Conservation (phyloP, 768 basidiomycete genomes). For the Auricularia sp. region DNA sequence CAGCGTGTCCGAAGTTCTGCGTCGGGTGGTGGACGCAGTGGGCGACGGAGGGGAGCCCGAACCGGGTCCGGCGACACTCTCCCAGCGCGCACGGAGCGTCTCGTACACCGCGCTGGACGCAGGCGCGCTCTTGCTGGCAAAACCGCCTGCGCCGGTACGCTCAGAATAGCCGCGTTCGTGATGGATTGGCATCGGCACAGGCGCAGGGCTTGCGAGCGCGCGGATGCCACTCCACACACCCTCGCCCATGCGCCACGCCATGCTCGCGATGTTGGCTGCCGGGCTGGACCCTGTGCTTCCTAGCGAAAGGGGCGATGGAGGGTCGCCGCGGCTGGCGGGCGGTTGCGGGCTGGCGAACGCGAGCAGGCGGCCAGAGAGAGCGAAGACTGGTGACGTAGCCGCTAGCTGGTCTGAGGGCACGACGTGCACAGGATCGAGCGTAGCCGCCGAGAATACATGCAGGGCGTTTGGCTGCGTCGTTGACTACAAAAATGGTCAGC, state of each 20-base stretch:
- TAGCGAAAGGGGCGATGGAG: slow-evolving; percentile 12
- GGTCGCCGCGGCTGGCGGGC: slow-evolving; percentile 1
- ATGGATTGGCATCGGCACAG: not conserved
- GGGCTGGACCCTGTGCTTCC: not conserved
- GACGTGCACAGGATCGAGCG: slow-evolving; percentile 41
- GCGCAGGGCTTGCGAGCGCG: slow-evolving; percentile 15
- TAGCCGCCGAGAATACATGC: slow-evolving; percentile 44
- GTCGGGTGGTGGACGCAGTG: slow-evolving; percentile 13
- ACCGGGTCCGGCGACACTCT: slow-evolving; percentile 14
- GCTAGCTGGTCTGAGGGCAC: slow-evolving; percentile 31
- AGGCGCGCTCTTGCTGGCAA: slow-evolving; percentile 46
- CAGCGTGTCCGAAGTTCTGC: not conserved
- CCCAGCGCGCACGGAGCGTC: slow-evolving; percentile 8
- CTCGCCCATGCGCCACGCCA: not conserved
- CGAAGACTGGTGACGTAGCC: slow-evolving; percentile 39
- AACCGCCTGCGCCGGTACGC: slow-evolving; percentile 18
- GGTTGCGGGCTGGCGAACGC: slow-evolving; percentile 40
- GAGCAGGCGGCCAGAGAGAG: slow-evolving; percentile 52
- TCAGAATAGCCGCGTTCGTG: slow-evolving; percentile 1
- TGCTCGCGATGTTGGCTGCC: slow-evolving; percentile 15
- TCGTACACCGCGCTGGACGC: slow-evolving; percentile 24
- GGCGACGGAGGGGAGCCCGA: slow-evolving; percentile 14
- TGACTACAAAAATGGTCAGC: slow-evolving; percentile 31
- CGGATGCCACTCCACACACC: slow-evolving; percentile 5
- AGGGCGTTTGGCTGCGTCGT: slow-evolving; percentile 46